Evolutionary conservation across 2,329 filamentous ascomycete genomes (phyloP).

Genomic region (Salinomyces thailandicus): DNA sequence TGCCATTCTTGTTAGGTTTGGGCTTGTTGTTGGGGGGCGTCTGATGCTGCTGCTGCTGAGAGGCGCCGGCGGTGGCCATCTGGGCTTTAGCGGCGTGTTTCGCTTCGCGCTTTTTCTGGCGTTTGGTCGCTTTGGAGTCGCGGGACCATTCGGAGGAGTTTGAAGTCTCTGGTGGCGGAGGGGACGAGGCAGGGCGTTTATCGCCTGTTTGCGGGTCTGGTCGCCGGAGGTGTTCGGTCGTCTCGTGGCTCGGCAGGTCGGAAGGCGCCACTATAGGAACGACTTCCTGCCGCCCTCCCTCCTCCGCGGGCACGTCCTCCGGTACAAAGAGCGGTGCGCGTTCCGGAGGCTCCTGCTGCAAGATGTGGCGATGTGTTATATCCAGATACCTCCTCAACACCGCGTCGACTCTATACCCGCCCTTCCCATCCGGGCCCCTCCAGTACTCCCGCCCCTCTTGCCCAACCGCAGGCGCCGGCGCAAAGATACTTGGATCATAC

Average conservation of each 20-base stretch:
- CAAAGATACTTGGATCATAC: slow-evolving; percentile 82
- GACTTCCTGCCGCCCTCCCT: too few relatives aligned
- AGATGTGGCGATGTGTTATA: slow-evolving; percentile 70
- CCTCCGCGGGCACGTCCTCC: slow-evolving; percentile 31
- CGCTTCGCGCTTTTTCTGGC: slow-evolving; percentile 2
- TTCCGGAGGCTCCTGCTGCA: slow-evolving; percentile 54
- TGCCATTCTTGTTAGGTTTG: not conserved
- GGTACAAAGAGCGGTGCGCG: slow-evolving; percentile 66
- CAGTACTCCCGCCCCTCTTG: slow-evolving; percentile 73
- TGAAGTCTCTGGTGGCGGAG: too few relatives aligned
- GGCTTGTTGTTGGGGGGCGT: not conserved
- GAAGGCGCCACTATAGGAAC: too few relatives aligned
- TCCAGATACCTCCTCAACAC: slow-evolving; percentile 81
- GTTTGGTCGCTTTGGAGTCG: not conserved
- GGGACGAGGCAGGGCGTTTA: not conserved
- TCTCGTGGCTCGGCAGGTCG: too few relatives aligned
- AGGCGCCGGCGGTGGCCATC: too few relatives aligned
- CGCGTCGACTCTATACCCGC: slow-evolving; percentile 82
- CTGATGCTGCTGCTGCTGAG: too few relatives aligned
- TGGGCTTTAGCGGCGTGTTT: not conserved
- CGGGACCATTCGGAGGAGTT: not conserved
- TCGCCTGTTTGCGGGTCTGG: not conserved
- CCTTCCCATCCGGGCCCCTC: slow-evolving; percentile 65
- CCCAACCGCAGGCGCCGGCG: slow-evolving; percentile 51
- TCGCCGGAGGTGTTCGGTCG: too few relatives aligned